Evolutionary conservation across 140 eudicot species (phyloP).

Genomic region (Cichorium intybus): DNA sequence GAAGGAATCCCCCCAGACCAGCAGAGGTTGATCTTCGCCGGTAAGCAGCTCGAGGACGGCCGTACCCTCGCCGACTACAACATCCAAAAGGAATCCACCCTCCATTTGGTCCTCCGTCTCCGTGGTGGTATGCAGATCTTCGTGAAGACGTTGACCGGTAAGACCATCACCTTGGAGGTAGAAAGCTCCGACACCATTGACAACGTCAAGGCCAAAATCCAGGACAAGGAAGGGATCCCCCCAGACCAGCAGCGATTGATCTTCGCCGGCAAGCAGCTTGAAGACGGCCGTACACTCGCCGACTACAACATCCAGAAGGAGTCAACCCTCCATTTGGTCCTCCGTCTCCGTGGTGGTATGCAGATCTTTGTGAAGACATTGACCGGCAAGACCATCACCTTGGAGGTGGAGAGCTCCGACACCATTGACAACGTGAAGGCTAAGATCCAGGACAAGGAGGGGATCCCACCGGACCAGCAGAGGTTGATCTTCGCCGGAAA

Average conservation of each 20-base stretch:
- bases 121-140: conserved; percentile 25
- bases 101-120: conserved; percentile 9
- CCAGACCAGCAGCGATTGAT: conserved; percentile 22
- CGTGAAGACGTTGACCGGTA: conserved; percentile 12
- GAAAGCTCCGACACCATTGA: conserved; percentile 17
- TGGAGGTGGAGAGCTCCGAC: conserved; percentile 16
- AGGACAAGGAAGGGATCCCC: conserved; percentile 22
- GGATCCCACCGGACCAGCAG: conserved; percentile 21
- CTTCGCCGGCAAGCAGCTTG: conserved; percentile 12
- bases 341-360: conserved; percentile 1
- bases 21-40: conserved; percentile 15
- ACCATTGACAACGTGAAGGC: conserved; percentile 12
- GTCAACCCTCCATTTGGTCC: conserved; percentile 5
- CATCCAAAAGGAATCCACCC: conserved; percentile 18
- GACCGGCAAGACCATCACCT: conserved; percentile 8
- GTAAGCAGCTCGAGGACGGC: conserved; percentile 14
- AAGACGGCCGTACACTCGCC: conserved; percentile 12
- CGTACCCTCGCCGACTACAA: conserved; percentile 19
- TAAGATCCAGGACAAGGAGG: conserved; percentile 19
- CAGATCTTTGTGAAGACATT: conserved; percentile 12
- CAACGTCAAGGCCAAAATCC: conserved; percentile 17
- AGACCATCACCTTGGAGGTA: conserved; percentile 9
- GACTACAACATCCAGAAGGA: conserved; percentile 23
- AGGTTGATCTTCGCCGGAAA: conserved; percentile 13
- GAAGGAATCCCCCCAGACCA: conserved; percentile 45